phyloP scores from a whole-genome alignment of 805 yeast genomes.

The Candida sithepensis region DNA sequence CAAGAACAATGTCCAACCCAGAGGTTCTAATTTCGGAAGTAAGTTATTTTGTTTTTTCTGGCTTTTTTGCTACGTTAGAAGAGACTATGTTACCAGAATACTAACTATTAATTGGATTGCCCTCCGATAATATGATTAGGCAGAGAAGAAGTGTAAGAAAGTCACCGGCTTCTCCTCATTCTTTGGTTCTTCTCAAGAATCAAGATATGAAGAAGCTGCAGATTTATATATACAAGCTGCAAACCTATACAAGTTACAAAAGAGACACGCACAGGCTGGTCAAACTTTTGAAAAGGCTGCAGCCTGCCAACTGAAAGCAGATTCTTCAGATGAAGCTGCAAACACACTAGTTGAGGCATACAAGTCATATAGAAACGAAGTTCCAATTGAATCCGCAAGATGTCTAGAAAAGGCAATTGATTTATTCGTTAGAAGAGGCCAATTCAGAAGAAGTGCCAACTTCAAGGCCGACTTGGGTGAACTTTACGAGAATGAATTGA shows the following conservation, averaged over 20 bases:
- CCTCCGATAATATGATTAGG: slow-evolving; percentile 34
- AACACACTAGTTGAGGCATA: slow-evolving; percentile 86
- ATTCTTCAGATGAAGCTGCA: slow-evolving; percentile 85
- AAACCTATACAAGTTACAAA: slow-evolving; percentile 75
- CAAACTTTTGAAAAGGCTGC: slow-evolving; percentile 84
- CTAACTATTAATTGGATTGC: slow-evolving; percentile 1
- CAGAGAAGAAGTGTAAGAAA: slow-evolving; percentile 66
- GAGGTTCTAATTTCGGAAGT: slow-evolving; percentile 32
- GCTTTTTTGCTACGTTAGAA: neutral
- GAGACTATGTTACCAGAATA: neutral
- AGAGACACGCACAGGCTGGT: slow-evolving; percentile 75
- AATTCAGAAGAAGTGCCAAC: slow-evolving; percentile 94
- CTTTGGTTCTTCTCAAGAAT: slow-evolving; percentile 59
- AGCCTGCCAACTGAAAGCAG: slow-evolving; percentile 67
- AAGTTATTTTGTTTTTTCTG: no score
- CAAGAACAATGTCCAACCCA: slow-evolving; percentile 30
- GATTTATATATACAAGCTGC: slow-evolving; percentile 92
- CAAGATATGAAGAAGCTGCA: slow-evolving; percentile 84
- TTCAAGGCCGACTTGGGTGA: slow-evolving; percentile 89
- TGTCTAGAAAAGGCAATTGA: slow-evolving; percentile 74
- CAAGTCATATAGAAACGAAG: slow-evolving; percentile 74
- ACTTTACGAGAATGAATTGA: slow-evolving; percentile 71
- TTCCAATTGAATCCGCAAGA: slow-evolving; percentile 74
- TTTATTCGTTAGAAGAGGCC: slow-evolving; percentile 85
- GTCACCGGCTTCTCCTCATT: slow-evolving; percentile 65